phyloP scores from a whole-genome alignment of 176 grass and related monocot genomes.

The Secale cereale region DNA sequence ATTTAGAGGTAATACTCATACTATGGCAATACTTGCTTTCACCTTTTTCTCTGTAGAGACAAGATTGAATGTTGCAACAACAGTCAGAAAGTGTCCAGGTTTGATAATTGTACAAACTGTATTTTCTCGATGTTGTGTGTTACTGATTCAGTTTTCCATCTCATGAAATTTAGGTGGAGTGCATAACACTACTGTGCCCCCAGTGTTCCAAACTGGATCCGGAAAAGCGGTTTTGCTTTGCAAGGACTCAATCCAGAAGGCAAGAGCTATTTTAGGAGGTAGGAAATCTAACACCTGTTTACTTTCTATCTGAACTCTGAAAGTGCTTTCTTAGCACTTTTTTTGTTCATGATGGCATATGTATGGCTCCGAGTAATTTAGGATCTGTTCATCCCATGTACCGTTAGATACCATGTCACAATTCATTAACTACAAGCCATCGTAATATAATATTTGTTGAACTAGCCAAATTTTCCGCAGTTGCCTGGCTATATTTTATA shows the following conservation, averaged over 20 bases:
- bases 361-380: neutral
- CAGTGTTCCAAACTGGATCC: slow-evolving; percentile 51
- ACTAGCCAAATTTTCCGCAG: neutral
- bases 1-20: slow-evolving; percentile 27
- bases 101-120: neutral
- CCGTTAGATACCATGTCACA: neutral
- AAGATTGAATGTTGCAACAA: neutral
- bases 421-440: slow-evolving; percentile 6
- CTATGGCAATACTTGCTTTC: slow-evolving; percentile 25
- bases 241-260: slow-evolving; percentile 33
- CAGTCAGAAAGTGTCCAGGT: neutral
- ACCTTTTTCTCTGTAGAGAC: neutral
- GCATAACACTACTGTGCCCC: neutral
- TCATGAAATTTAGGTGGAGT: slow-evolving; percentile 17
- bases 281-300: neutral
- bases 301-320: neutral
- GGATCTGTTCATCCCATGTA: neutral
- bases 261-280: slow-evolving; percentile 50
- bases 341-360: neutral
- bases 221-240: slow-evolving; percentile 28
- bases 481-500: neutral
- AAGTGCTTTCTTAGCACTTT: slow-evolving; percentile 16
- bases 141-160: neutral
- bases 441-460: neutral
- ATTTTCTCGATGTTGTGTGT: neutral